Base-by-base conservation (phyloP, 345 rosid species). In the Noccaea caerulescens region DNA sequence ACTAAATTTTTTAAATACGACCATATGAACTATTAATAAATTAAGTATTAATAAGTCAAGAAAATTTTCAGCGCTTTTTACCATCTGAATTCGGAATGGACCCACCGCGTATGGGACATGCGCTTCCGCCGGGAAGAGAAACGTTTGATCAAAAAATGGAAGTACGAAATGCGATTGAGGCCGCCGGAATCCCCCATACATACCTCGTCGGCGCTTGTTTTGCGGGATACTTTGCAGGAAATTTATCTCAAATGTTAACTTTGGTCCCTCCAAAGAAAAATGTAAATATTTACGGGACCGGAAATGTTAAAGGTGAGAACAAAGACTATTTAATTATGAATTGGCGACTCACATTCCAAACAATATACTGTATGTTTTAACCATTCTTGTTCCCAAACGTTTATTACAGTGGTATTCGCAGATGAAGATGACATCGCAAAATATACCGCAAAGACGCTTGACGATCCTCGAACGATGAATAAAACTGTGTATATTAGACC, bases 31-130 rank as follows among this genome's bases (percentile, higher is more conserved):
- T 25, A 25, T 25, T 25, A 1, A 25, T 25, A 25, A 23, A 23
- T 23, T 25, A 25, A 25, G 30, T 25, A 12, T 10, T 39, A 58
- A 58, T 4, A 11, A 10, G 16, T 39, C 27, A 0, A 0, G 1
- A 58, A 39, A 7, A 38, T 2, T 43, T 53, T 69, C 33, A 89
- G 95, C 80, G 95, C 0, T 92, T 92, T 66, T 43, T 92, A 77
- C 96, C 95, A 0, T 92, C 98, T 0, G 98, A 93, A 56, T 93
- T 87, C 41, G 98, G 97, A 2, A 90, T 84, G 79, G 95, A 93
- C 62, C 95, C 96, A 4, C 49, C 93, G 0, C 62, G 79, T 5
- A 93, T 93, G 98, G 80, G 46, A 12, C 52, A 85, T 18, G 94
- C 96, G 3, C 49, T 93, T 1, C 88, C 84, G 20, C 98, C 97